Evolutionary conservation across 1,284 basidiomycete genomes (phyloP).

Genomic region (Fomitopsis pinicola): DNA sequence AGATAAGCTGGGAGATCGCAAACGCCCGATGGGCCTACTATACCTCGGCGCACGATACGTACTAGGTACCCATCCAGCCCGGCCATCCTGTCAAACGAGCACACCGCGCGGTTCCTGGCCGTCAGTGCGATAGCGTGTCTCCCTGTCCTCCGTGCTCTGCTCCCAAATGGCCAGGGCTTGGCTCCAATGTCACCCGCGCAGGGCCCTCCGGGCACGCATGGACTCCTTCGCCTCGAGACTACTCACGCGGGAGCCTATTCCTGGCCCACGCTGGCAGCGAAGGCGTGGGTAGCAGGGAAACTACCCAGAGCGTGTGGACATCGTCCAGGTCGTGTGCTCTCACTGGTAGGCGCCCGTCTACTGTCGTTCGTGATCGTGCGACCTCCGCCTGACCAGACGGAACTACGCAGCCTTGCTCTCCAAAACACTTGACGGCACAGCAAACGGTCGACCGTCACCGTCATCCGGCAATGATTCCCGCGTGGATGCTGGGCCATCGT

Average conservation of each 20-base stretch:
- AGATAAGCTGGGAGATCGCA: slow-evolving; percentile 8
- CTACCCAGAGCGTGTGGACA: neutral
- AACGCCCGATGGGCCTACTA: neutral
- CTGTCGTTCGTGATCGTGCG: neutral
- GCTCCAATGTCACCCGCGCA: neutral
- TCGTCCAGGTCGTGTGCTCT: neutral
- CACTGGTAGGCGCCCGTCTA: neutral
- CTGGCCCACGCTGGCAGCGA: neutral
- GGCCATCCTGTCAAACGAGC: neutral
- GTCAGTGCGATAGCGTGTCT: neutral
- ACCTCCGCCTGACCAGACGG: neutral
- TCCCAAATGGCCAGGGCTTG: neutral
- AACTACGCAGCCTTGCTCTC: neutral
- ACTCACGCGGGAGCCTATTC: slow-evolving; percentile 3
- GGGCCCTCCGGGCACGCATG: neutral
- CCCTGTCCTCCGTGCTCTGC: neutral
- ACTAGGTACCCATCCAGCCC: neutral
- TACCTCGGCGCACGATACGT: neutral
- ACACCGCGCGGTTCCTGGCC: neutral
- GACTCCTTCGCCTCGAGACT: neutral
- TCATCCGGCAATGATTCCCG: neutral
- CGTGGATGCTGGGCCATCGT: neutral
- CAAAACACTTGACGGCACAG: neutral
- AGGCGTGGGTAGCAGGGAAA: neutral
- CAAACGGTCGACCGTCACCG: neutral